Percentiles rank a stretch among this genome's conserved stretches.
These are phyloP conservation scores for Osmanthus fragrans DNA, from an alignment of 257 asterid genomes.

Conservation along the genomic window DNA sequence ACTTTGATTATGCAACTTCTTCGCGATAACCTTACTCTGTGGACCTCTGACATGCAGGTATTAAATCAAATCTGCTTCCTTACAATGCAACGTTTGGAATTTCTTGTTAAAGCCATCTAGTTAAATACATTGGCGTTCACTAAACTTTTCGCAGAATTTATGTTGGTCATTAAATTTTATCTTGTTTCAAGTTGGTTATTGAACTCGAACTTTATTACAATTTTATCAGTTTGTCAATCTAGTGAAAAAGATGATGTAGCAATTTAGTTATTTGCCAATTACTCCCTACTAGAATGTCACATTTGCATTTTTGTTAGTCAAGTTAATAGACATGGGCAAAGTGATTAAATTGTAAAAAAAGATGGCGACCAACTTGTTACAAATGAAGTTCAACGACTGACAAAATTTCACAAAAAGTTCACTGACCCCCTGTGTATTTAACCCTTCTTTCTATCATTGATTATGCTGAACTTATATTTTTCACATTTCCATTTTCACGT, in stretches of 20 bases:
- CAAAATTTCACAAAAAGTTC: not conserved
- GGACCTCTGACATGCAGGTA: conserved; percentile 67
- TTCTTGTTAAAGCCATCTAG: not conserved
- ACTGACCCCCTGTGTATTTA: not conserved
- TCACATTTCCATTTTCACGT: not conserved
- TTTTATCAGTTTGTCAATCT: not conserved
- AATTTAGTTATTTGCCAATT: not conserved
- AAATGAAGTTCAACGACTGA: not conserved
- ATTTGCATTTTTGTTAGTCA: not conserved
- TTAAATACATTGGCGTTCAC: not conserved
- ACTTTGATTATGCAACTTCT: conserved; percentile 60
- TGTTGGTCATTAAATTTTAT: not conserved
- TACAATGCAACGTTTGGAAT: not conserved
- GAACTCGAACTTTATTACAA: not conserved
- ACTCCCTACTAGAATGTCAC: not conserved
- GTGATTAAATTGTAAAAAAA: not conserved
- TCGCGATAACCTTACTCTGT: conserved; percentile 56
- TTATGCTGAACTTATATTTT: not conserved
- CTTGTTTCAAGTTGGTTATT: not conserved
- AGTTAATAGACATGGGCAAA: not conserved
- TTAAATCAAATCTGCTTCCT: not conserved
- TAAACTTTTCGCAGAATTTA: not conserved
- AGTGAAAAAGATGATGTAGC: not conserved
- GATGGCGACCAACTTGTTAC: not conserved
- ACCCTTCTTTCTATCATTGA: not conserved